Percentiles rank a stretch among this genome's conserved stretches.
Evolutionary conservation across 352 stramenopile genomes (phyloP).

Genomic region (Globisporangium nagaii): DNA sequence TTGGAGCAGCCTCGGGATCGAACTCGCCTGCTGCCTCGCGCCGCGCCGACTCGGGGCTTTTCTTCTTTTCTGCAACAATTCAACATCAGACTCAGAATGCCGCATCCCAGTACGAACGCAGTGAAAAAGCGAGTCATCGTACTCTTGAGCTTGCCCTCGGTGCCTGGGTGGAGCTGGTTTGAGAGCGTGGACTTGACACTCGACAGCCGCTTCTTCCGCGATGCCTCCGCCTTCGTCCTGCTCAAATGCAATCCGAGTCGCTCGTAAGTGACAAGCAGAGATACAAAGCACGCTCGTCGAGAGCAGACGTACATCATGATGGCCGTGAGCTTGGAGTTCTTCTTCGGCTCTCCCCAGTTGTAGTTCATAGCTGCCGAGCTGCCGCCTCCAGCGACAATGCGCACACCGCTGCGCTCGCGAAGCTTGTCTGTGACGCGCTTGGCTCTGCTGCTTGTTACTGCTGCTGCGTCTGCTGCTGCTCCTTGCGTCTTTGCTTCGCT

Average conservation of each 20-base stretch:
- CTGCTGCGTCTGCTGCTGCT: not conserved
- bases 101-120: no score
- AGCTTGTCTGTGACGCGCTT: not conserved
- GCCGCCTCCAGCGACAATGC: not conserved
- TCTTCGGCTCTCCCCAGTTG: conserved; percentile 81
- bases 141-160: conserved; percentile 71
- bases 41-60: conserved; percentile 17
- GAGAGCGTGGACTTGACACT: conserved; percentile 72
- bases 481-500: not conserved
- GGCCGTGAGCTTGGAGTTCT: conserved; percentile 63
- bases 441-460: not conserved
- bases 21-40: conserved; percentile 12
- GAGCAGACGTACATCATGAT: conserved; percentile 64
- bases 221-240: conserved; percentile 68
- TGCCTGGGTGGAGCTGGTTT: conserved; percentile 61
- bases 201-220: conserved; percentile 60
- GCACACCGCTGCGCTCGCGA: not conserved
- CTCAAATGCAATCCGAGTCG: no score
- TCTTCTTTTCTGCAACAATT: conserved; percentile 35
- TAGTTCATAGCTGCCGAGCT: conserved; percentile 42
- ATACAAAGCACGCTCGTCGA: not conserved
- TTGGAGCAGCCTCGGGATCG: not conserved
- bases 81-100: not conserved
- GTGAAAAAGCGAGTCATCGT: conserved; percentile 10
- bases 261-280: not conserved